Evolutionary conservation across 2,329 filamentous ascomycete genomes (phyloP), one percentile per base, ranked within the genome.

Genomic region (Emergomyces africanus): DNA sequence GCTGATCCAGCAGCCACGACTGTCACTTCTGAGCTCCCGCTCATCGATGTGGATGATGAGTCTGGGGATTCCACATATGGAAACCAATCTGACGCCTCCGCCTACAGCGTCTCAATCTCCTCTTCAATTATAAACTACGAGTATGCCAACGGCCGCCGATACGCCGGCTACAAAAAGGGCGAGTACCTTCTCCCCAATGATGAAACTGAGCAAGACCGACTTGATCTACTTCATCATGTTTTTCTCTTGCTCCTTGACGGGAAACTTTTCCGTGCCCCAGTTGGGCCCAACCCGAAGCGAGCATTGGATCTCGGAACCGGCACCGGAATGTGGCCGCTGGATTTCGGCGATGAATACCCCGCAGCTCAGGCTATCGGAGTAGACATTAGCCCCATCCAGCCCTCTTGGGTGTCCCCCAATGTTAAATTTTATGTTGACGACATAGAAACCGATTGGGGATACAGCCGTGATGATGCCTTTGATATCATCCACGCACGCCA

Each of bases 291-390:
- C 0, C 66, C 69, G 0, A 61, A 62, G 30, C 67, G 68, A 20
- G 70, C 76, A 15, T 63, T 77, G 35, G 74, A 77, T 57, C 61
- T 76, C 9, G 74, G 73, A 5, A 75, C 73, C 12, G 75, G 75
- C 46, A 42, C 48, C 18, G 74, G 74, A 1, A 72, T 74, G 28
- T 76, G 73, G 73, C 73, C 73, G 6, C 70, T 76, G 33, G 72
- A 75, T 44, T 70, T 75, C 53, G 74, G 72, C 18, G 72, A 75
- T 63, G 65, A 69, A 54, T 74, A 69, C 58, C 72, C 73, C 3
- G 65, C 65, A 33, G 69, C 72, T 1, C 60, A 64, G 58, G 65
- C 73, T n/a, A 63, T 72, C 18, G 74, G 72, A 9, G 71, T 68
- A 5, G 72, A 75, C 58, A 65, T 75, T 3, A 69, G 66, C 55